phyloP scores from a whole-genome alignment of 192 early-diverging fungal genomes.

The Coemansia reversa region DNA sequence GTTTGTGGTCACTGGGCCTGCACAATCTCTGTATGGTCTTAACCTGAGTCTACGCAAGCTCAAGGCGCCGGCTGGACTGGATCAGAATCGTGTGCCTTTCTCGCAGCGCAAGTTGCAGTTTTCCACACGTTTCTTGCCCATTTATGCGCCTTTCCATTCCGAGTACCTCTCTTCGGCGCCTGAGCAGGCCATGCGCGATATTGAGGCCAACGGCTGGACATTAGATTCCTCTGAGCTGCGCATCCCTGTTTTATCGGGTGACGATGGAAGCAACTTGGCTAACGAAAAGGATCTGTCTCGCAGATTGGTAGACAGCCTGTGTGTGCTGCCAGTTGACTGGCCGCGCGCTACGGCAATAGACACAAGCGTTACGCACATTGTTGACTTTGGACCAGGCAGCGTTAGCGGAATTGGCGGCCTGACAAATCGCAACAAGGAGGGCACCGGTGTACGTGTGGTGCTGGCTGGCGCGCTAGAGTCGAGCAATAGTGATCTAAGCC shows the following conservation, averaged over 20 bases:
- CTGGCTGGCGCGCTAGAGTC: constrained; percentile 41
- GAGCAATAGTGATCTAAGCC: constrained; percentile 65
- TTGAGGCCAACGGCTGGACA: constrained; percentile 60
- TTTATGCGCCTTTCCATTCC: constrained; percentile 90
- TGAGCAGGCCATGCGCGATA: constrained; percentile 66
- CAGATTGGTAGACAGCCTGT: constrained; percentile 73
- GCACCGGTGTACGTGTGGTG: constrained; percentile 70
- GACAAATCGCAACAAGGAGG: constrained; percentile 91
- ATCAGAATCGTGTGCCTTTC: constrained; percentile 86
- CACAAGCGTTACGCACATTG: constrained; percentile 71
- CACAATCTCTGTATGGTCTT: constrained; percentile 89
- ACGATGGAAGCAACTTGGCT: constrained; percentile 76
- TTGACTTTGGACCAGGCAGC: constrained; percentile 93
- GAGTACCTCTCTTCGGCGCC: constrained; percentile 71
- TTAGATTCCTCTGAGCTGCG: constrained; percentile 66
- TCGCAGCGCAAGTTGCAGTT: constrained; percentile 91
- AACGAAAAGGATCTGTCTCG: constrained; percentile 60
- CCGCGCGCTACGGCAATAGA: constrained; percentile 60
- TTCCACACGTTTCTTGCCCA: constrained; percentile 87
- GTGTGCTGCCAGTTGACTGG: constrained; percentile 66
- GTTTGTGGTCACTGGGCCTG: constrained; percentile 84
- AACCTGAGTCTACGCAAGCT: constrained; percentile 89
- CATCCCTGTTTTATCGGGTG: constrained; percentile 78
- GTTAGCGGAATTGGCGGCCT: constrained; percentile 85
- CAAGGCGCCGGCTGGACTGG: constrained; percentile 79